Evolutionary conservation across 2,329 filamentous ascomycete genomes (phyloP).

Genomic region (Raffaelea arxii): DNA sequence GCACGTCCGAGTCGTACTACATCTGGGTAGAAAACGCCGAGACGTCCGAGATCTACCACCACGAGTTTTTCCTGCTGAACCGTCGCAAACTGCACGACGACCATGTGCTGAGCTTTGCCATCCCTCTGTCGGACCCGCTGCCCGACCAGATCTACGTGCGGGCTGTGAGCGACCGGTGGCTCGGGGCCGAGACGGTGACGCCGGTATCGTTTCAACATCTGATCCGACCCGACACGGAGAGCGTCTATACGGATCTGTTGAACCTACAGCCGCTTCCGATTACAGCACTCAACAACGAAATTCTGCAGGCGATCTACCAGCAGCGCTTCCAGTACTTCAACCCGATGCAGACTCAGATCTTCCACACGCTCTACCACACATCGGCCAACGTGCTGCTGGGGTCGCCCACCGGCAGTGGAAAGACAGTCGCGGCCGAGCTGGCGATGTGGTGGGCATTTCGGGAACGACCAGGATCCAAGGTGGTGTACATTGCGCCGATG

Average conservation of each 20-base stretch:
- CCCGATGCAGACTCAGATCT: slow-evolving; percentile 98
- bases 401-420: slow-evolving; percentile 93
- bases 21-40: slow-evolving; percentile 99
- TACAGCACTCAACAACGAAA: slow-evolving; percentile 75
- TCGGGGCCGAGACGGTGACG: slow-evolving; percentile 91
- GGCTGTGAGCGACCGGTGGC: slow-evolving; percentile 89
- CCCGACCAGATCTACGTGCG: slow-evolving; percentile 95
- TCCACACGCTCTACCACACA: slow-evolving; percentile 92
- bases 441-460: slow-evolving; percentile 99
- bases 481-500: slow-evolving; percentile 99
- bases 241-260: slow-evolving; percentile 88
- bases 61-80: slow-evolving; percentile 92
- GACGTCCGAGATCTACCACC: slow-evolving; percentile 93
- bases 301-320: slow-evolving; percentile 79
- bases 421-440: slow-evolving; percentile 90
- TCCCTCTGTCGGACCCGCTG: slow-evolving; percentile 84
- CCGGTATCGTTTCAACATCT: slow-evolving; percentile 96
- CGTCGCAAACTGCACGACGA: slow-evolving; percentile 85
- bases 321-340: slow-evolving; percentile 95
- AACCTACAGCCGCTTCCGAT: slow-evolving; percentile 86
- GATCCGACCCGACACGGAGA: slow-evolving; percentile 94
- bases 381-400: slow-evolving; percentile 85
- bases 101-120: slow-evolving; percentile 97
- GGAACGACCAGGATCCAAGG: slow-evolving; percentile 87
- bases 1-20: slow-evolving; percentile 92